Evolutionary conservation across 345 rosid species (phyloP).

Genomic region (Populus davidiana): DNA sequence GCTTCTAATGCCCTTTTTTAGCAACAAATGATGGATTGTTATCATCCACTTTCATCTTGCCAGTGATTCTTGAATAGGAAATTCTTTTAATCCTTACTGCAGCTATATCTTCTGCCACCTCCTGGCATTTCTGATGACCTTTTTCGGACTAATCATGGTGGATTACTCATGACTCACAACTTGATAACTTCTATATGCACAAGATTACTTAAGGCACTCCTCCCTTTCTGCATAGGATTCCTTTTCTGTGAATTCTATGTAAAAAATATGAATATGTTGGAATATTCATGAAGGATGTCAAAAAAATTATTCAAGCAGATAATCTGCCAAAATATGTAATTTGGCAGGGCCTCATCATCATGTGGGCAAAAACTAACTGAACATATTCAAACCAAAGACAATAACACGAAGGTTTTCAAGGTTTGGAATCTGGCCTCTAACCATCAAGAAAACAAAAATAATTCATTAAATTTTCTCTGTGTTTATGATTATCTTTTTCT

Average conservation of each 20-base stretch:
- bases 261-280: background rate
- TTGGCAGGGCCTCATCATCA: background rate
- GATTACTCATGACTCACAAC: background rate
- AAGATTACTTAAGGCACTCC: background rate
- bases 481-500: background rate
- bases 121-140: background rate
- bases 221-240: background rate
- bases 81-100: background rate
- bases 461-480: background rate
- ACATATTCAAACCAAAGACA: background rate
- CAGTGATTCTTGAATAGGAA: background rate
- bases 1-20: constrained; percentile 26
- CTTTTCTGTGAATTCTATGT: background rate
- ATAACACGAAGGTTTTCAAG: background rate
- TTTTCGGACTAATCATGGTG: background rate
- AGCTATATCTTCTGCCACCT: background rate
- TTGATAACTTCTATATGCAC: background rate
- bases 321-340: background rate
- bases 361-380: background rate
- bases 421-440: background rate
- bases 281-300: background rate
- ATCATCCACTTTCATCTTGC: background rate
- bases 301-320: background rate
- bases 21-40: background rate
- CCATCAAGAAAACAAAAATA: background rate